Evolutionary conservation across 1,284 basidiomycete genomes (phyloP).

Genomic region (Apiotrichum akiyoshidainum): DNA sequence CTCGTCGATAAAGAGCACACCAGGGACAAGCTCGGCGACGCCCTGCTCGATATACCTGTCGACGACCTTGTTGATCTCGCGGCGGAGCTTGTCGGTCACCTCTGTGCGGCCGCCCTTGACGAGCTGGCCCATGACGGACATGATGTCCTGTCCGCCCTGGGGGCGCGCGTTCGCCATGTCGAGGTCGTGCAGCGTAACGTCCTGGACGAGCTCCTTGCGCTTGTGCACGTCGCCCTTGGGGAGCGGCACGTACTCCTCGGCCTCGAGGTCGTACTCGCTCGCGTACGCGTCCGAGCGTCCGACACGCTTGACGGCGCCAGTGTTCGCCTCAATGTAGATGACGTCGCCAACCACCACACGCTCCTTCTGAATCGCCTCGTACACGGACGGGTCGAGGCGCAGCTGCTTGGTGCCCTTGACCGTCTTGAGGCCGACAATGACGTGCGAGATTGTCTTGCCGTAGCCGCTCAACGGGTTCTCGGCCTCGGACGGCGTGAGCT

Average conservation of each 20-base stretch:
- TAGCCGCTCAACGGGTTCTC: slow-evolving; percentile 96
- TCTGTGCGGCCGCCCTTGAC: slow-evolving; percentile 93
- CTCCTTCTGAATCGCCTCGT: slow-evolving; percentile 96
- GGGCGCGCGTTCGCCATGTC: slow-evolving; percentile 96
- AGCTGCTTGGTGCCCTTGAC: slow-evolving; percentile 98
- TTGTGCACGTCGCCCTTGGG: slow-evolving; percentile 99
- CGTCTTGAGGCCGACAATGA: slow-evolving; percentile 93
- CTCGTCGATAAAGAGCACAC: slow-evolving; percentile 98
- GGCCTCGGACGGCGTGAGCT: slow-evolving; percentile 89
- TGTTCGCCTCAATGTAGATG: slow-evolving; percentile 91
- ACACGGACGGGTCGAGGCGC: slow-evolving; percentile 88
- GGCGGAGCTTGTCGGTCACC: slow-evolving; percentile 91
- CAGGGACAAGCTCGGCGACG: slow-evolving; percentile 94
- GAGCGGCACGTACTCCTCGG: slow-evolving; percentile 94
- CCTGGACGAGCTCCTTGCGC: slow-evolving; percentile 94
- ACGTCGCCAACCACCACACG: slow-evolving; percentile 96
- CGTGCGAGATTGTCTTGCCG: slow-evolving; percentile 97
- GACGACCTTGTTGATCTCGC: slow-evolving; percentile 98
- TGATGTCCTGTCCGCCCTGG: slow-evolving; percentile 87
- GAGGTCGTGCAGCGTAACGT: slow-evolving; percentile 92
- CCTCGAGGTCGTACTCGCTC: slow-evolving; percentile 96
- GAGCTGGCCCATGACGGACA: slow-evolving; percentile 97
- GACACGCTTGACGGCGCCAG: slow-evolving; percentile 96
- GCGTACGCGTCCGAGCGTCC: slow-evolving; percentile 97
- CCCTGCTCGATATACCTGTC: slow-evolving; percentile 97